phyloP scores from a whole-genome alignment of 2,329 filamentous ascomycete genomes.

The Pseudogymnoascus pannorum region DNA sequence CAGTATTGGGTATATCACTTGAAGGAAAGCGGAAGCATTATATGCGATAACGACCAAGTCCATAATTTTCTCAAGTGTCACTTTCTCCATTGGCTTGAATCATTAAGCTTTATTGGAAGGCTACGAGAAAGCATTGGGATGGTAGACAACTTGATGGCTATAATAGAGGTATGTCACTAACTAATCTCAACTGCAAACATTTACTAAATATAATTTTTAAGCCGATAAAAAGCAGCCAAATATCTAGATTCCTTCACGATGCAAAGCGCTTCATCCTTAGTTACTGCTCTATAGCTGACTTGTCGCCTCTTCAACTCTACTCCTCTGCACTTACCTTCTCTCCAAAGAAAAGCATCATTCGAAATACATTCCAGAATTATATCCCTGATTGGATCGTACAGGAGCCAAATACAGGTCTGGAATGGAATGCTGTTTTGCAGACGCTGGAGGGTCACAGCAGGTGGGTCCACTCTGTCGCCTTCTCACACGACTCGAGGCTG shows the following conservation, averaged over 20 bases:
- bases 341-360: constrained; percentile 23
- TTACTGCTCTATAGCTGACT: constrained; percentile 19
- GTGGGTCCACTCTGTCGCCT: constrained; percentile 11
- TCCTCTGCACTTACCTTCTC: constrained; percentile 26
- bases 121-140: constrained; percentile 12
- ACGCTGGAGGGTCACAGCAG: constrained; percentile 12
- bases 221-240: not conserved
- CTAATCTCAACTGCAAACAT: not conserved
- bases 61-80: constrained; percentile 13
- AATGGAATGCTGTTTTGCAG: constrained; percentile 11
- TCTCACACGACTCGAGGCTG: constrained; percentile 14
- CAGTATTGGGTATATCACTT: constrained; percentile 23
- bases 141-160: constrained; percentile 13
- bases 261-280: constrained; percentile 14
- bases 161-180: constrained; percentile 9
- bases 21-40: not conserved
- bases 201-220: not conserved
- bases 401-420: constrained; percentile 8
- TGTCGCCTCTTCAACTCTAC: constrained; percentile 28
- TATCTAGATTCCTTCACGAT: constrained; percentile 12
- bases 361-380: constrained; percentile 13
- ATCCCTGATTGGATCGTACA: constrained; percentile 11
- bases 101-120: constrained; percentile 13
- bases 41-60: not conserved
- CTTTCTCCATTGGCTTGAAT: constrained; percentile 16